These are phyloP conservation scores for Ligustrum vulgare DNA, from an alignment of 257 asterid genomes.

Conservation along the genomic window DNA sequence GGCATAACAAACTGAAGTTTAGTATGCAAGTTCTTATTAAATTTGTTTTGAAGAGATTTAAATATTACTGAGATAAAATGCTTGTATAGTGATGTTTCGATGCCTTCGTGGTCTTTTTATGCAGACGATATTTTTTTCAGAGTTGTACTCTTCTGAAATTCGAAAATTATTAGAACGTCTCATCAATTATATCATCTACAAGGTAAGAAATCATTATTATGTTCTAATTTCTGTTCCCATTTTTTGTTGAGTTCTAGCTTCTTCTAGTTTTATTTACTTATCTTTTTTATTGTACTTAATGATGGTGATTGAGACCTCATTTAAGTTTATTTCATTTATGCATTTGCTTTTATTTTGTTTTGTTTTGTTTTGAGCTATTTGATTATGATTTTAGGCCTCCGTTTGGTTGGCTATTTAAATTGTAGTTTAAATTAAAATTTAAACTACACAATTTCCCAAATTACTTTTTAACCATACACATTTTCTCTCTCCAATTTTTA, in stretches of 20 bases:
- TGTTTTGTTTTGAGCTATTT: background rate
- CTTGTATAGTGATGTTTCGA: background rate
- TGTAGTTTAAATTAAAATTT: no score
- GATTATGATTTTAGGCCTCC: background rate
- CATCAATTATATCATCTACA: conserved; percentile 76
- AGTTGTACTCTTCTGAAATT: conserved; percentile 73
- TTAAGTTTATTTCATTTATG: conserved; percentile 2
- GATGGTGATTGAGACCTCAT: background rate
- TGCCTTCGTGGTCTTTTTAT: conserved; percentile 21
- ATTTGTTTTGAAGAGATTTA: background rate
- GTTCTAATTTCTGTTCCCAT: conserved; percentile 2
- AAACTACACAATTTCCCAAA: no score
- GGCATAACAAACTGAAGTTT: background rate
- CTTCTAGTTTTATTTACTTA: background rate
- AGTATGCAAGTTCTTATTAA: background rate
- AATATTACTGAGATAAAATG: background rate
- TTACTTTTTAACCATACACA: no score
- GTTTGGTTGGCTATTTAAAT: no score
- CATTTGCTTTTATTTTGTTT: conserved; percentile 8
- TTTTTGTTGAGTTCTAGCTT: conserved; percentile 15
- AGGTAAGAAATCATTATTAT: conserved; percentile 45
- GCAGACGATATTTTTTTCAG: conserved; percentile 89
- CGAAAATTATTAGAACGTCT: conserved; percentile 86
- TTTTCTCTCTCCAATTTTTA: no score
- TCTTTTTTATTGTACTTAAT: background rate